Base-by-base conservation (phyloP, 1,284 basidiomycete species). In the Sphagnurus paluster region DNA sequence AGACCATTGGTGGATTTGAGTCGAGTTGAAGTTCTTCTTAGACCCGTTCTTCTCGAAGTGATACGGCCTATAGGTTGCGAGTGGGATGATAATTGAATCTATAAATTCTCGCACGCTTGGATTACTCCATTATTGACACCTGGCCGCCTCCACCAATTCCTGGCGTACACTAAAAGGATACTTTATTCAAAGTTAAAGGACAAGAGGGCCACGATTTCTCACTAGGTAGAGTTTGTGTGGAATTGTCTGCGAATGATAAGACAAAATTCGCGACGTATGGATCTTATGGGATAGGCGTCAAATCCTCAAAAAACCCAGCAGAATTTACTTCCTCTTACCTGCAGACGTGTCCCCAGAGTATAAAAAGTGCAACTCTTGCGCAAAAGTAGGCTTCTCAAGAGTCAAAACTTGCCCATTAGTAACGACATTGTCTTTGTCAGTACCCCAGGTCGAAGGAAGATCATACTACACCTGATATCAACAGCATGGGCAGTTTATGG, bases 1-100 rank as follows among this genome's bases (percentile, higher is more conserved):
- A n/a, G 76, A 77, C 60, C 69, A 65, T 50, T 75, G 71, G 34
- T 66, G 70, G 1, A 78, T 71, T 4, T 72, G 65, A 10, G 62
- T 67, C 0, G 63, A 52, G 41, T 77, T 77, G 53, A 62, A 64
- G 48, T 69, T 71, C 25, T 55, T 69, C 1, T 44, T 47, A 3
- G 62, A 51, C 3, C 64, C 59, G 34, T 66, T 56, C n/a, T 50
- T 23, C 11, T 63, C 62, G 39, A 72, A 71, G 51, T 69, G 65
- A 42, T 69, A 73, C 9, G 70, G 69, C 2, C 71, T 73, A 35
- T 13, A n/a, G 21, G 42, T 40, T 23, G 25, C 11, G n/a, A n/a
- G 25, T 26, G 7, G 11, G 11, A 26, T 7, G 11, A 26, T 7
- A n/a, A n/a, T n/a, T n/a, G n/a, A n/a, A n/a, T n/a, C n/a, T n/a